Evolutionary conservation across 2,329 filamentous ascomycete species (phyloP), one percentile per base, ranked within the genome.

Genomic region (Scopulariopsis brevicaulis): DNA sequence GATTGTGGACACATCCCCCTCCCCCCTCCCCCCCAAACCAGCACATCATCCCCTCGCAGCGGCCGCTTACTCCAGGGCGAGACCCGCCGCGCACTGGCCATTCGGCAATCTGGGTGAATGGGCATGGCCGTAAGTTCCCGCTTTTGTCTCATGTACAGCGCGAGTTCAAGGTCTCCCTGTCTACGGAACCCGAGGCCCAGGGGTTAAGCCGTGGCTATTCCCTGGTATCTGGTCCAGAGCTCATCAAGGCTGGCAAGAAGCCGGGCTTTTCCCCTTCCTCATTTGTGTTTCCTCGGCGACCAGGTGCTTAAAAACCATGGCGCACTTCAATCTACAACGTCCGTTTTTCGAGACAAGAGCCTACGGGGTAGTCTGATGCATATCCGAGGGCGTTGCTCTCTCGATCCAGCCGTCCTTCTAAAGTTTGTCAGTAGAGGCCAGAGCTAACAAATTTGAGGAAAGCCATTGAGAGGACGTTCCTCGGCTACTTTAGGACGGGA

Each of bases 381-480:
- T 46, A 15, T 46, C 15, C 40, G 40, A 46, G 15, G 11, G 7
- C 18, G 18, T 7, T 46, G 18, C 40, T 22, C 46, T 20, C 11
- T n/a, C 2, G 40, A 18, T 14, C 8, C 15, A n/a, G 14, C 6
- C 6, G 15, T n/a, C 15, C 15, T n/a, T n/a, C 12, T n/a, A 46
- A 46, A 18, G 18, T 46, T 14, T n/a, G 14, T 15, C 6, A n/a
- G 18, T n/a, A n/a, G 46, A 24, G 37, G 12, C 12, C 5, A 50
- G 46, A 50, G 46, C 46, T 50, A 50, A 50, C 46, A 22, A 50
- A 12, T 7, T 22, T 22, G 5, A 12, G 4, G 14, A 54, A 53
- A 90, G 87, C 87, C 43, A 79, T 90, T 58, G 86, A 91, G 70
- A 77, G 87, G 59, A 91, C 87, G 20, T 91, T 86, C 66, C 79